Conservation (phyloP, 1,139 yeast species). For the Nakaseomyces nivariensis region DNA sequence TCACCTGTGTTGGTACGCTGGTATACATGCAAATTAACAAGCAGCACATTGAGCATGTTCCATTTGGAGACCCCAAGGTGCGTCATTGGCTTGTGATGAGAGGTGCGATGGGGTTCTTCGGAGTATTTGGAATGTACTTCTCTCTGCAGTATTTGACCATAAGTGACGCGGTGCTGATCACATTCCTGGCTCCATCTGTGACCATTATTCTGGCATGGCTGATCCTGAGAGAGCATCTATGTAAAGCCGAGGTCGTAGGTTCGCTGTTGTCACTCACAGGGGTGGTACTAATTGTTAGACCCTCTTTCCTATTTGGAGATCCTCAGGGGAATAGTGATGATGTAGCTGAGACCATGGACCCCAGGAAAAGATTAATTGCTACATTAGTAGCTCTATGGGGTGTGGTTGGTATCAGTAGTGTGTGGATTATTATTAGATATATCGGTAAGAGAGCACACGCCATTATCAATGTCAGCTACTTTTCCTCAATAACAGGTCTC, state of each 20-base stretch:
- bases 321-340: slow-evolving; percentile 22
- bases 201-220: slow-evolving; percentile 70
- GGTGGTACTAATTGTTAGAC: slow-evolving; percentile 73
- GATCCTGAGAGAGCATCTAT: slow-evolving; percentile 57
- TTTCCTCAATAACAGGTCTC: slow-evolving; percentile 51
- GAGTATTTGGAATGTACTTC: slow-evolving; percentile 67
- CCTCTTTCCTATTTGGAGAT: slow-evolving; percentile 58
- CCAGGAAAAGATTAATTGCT: slow-evolving; percentile 38
- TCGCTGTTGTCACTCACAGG: slow-evolving; percentile 63
- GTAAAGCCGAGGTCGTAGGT: slow-evolving; percentile 56
- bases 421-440: slow-evolving; percentile 60
- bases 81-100: slow-evolving; percentile 50
- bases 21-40: slow-evolving; percentile 42
- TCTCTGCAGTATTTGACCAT: slow-evolving; percentile 65
- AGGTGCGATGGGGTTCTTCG: slow-evolving; percentile 68
- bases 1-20: slow-evolving; percentile 54
- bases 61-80: slow-evolving; percentile 59
- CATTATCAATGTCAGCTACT: slow-evolving; percentile 65
- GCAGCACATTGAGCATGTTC: slow-evolving; percentile 44
- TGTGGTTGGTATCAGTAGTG: slow-evolving; percentile 59
- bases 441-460: slow-evolving; percentile 79
- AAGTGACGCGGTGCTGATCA: slow-evolving; percentile 71
- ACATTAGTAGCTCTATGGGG: slow-evolving; percentile 59
- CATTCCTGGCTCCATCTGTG: slow-evolving; percentile 68
- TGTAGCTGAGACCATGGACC: slow-evolving; percentile 21